Base-by-base conservation (phyloP, 768 basidiomycete genomes). In the Myochromella boudieri region DNA sequence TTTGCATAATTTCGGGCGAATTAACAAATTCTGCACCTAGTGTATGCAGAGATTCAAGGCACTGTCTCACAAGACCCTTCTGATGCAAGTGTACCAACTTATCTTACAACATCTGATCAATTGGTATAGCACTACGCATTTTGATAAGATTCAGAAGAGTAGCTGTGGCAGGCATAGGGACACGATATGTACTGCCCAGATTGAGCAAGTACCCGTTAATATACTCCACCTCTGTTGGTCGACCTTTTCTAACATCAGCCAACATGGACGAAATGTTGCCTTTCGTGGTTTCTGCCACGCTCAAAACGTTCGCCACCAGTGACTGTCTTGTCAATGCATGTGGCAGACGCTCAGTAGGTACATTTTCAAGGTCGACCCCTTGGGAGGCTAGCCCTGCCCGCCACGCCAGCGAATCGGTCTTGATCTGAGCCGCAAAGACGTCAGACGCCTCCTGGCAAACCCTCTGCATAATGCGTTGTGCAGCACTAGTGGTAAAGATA, bases 211-310 rank as follows among this genome's bases (percentile, higher is more conserved):
- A 91, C 4, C 95, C 94, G 49, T 90, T 93, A 57, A 97, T 71
- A 57, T 70, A 89, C 14, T 86, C 79, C 18, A 97, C 77, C 68
- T 97, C 94, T 0, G 92, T 94, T 4, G 59, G 51, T 42, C 70
- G 68, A 33, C 84, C 84, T 25, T 66, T 64, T 52, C 74, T 75
- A 22, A 95, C 63, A 60, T 95, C 92, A 12, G 71, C 62, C 14
- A 93, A 71, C 81, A 92, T 97, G 12, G 87, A 90, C 5, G 91
- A 92, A 42, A 83, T 76, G 60, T 94, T 92, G 11, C 68, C 67
- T 32, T 66, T 68, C 3, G 91, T 95, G 18, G 68, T 44, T 7
- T 70, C 52, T 12, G 82, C 77, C 34, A 92, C 77, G 15, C 76
- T 75, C 38, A 75, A 40, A 25, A 84, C 82, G 59, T 90, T 81